Conservation (phyloP, 1,284 basidiomycete species). For the Trametes pubescens region DNA sequence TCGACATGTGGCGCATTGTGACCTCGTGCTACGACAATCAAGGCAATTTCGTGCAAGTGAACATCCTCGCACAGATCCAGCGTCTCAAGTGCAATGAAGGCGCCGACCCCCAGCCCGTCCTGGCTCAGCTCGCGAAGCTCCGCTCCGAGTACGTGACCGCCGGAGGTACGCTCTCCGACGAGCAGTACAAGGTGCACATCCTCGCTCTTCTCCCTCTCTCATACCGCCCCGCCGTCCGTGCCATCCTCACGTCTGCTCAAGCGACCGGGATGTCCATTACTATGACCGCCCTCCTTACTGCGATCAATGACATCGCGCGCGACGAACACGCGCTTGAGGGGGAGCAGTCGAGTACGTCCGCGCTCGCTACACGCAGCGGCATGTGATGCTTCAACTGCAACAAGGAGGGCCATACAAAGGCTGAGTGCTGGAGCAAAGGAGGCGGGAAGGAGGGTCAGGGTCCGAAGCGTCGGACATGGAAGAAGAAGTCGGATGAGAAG, state of each 20-base stretch:
- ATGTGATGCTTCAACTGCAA: conserved; percentile 28
- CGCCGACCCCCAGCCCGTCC: conserved; percentile 19
- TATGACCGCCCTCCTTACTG: conserved; percentile 11
- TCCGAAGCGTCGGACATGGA: conserved; percentile 15
- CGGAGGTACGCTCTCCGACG: conserved; percentile 20
- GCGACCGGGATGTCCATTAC: conserved; percentile 9
- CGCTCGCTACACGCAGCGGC: conserved; percentile 8
- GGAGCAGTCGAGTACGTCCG: conserved; percentile 6
- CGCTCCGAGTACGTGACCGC: conserved; percentile 20
- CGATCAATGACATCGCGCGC: conserved; percentile 21
- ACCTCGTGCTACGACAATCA: conserved; percentile 21
- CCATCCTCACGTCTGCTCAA: conserved; percentile 15
- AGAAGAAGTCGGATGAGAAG: conserved; percentile 17
- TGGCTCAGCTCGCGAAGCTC: conserved; percentile 16
- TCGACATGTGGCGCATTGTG: conserved; percentile 12
- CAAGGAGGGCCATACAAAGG: conserved; percentile 27
- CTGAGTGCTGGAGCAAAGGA: conserved; percentile 32
- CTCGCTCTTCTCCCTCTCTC: conserved; percentile 18
- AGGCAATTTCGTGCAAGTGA: conserved; percentile 27
- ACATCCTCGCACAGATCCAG: conserved; percentile 19
- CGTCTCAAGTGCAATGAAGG: conserved; percentile 20
- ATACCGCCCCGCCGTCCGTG: conserved; percentile 17
- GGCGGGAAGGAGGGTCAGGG: conserved; percentile 33
- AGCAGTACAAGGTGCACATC: conserved; percentile 23
- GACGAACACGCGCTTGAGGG: conserved; percentile 19